Evolutionary conservation across 257 asterid genomes (phyloP).

Genomic region (Solanum chilense): DNA sequence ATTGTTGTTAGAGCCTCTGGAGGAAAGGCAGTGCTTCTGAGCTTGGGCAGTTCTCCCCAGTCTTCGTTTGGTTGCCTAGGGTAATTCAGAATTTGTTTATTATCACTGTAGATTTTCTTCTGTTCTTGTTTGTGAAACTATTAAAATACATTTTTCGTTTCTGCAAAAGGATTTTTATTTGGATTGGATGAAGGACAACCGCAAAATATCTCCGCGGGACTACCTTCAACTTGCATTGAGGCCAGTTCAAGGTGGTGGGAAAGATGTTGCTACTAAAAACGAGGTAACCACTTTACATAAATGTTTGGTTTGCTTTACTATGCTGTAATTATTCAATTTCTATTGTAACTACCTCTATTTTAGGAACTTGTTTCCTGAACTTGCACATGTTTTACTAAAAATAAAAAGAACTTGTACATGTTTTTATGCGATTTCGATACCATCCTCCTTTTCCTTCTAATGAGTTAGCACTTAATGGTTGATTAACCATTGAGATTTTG

Average conservation of each 20-base stretch:
- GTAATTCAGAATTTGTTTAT: conserved; percentile 25
- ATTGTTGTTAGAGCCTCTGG: conserved; percentile 94
- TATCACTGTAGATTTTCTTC: not conserved
- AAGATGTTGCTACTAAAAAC: conserved; percentile 77
- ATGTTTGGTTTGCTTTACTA: not conserved
- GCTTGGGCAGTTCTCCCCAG: conserved; percentile 91
- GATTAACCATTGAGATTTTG: not conserved
- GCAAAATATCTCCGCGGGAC: conserved; percentile 92
- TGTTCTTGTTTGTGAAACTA: not conserved
- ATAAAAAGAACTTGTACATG: not conserved
- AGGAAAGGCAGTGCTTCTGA: conserved; percentile 76
- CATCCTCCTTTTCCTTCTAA: not conserved
- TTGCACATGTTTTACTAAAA: not conserved
- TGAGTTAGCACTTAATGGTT: not conserved
- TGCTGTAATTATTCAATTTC: not conserved
- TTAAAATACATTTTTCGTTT: not conserved
- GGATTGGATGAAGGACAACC: conserved; percentile 75
- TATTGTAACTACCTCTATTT: not conserved
- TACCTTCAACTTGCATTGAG: conserved; percentile 85
- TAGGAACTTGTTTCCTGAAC: not conserved
- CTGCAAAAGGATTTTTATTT: conserved; percentile 80
- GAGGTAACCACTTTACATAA: conserved; percentile 35
- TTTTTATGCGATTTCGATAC: not conserved
- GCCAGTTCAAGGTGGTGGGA: conserved; percentile 68
- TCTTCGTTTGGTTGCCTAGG: conserved; percentile 96